Evolutionary conservation across 495 filamentous ascomycete genomes (phyloP), one percentile per base, ranked within the genome.

Genomic region (Xylaria sp.): DNA sequence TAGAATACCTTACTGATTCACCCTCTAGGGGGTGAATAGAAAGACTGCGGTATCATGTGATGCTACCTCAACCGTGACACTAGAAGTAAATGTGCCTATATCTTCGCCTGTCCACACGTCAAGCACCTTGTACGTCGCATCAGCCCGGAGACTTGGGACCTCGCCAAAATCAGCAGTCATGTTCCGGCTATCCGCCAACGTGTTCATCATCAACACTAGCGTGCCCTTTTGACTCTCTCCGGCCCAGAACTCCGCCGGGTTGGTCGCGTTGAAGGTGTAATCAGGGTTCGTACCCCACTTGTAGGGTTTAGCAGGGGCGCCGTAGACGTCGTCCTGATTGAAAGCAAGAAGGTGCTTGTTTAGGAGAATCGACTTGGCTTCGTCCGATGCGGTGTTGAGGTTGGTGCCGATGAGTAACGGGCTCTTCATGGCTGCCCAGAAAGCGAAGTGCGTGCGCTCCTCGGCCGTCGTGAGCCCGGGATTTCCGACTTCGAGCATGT

Each of bases 401-500:
- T 89, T 75, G 37, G 78, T 80, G 24, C 77, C 80, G 35, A 87
- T 76, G 8, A 84, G 78, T 12, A 82, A 58, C n/a, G 80, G 78
- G 4, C 57, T 64, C 74, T 80, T 76, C 67, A 72, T 68, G 0
- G 63, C 64, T 15, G 73, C 79, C 82, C 78, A 82, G 65, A 80
- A 71, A 31, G 80, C 80, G 61, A 85, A 84, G 73, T 87, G 84
- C 11, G 80, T 74, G 31, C 82, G 76, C 35, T 75, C 72, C 77
- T 86, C 81, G 3, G 76, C 82, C 2, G 83, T 68, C 5, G 84
- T 89, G 55, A 92, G 79, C 5, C 82, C 80, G 7, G 85, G 88
- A 72, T 91, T 92, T 11, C 90, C 90, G 40, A 92, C 83, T 72
- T 92, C 91, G 0, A 92, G 84, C 90, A 92, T 92, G 74, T 93